Percentiles rank a stretch among this genome's conserved stretches.
Evolutionary conservation across 2,329 filamentous ascomycete genomes (phyloP).

Genomic region (Cercospora sesami): DNA sequence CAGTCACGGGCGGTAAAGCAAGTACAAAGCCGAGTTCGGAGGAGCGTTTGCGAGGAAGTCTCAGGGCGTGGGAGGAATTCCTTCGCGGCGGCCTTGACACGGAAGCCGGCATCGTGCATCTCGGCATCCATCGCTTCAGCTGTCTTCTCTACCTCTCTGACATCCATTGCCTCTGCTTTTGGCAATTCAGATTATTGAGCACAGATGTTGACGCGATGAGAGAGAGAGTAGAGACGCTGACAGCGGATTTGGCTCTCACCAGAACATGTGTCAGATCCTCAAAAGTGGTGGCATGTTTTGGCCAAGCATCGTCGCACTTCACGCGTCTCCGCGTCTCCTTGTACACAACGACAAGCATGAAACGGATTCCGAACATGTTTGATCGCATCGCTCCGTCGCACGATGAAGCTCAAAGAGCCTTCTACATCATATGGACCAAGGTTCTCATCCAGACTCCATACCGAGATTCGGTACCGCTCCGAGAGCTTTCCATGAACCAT

Average conservation of each 20-base stretch:
- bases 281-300: background rate
- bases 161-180: background rate
- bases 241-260: background rate
- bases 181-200: background rate
- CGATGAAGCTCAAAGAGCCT: background rate
- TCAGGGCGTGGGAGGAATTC: slow-evolving; percentile 11
- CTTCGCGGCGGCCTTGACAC: background rate
- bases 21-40: slow-evolving; percentile 10
- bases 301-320: background rate
- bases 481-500: background rate
- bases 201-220: background rate
- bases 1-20: background rate
- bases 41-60: slow-evolving; percentile 1
- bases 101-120: background rate
- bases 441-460: background rate
- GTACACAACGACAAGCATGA: background rate
- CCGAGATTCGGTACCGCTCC: background rate
- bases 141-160: background rate
- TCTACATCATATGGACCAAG: background rate
- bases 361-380: background rate
- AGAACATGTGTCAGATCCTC: background rate
- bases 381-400: background rate
- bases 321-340: background rate
- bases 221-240: background rate
- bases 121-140: background rate